Percentiles rank a stretch among this genome's conserved stretches.
These are phyloP conservation scores for Rhododendron mucronatum DNA, from an alignment of 148 eudicot species.

Conservation along the genomic window DNA sequence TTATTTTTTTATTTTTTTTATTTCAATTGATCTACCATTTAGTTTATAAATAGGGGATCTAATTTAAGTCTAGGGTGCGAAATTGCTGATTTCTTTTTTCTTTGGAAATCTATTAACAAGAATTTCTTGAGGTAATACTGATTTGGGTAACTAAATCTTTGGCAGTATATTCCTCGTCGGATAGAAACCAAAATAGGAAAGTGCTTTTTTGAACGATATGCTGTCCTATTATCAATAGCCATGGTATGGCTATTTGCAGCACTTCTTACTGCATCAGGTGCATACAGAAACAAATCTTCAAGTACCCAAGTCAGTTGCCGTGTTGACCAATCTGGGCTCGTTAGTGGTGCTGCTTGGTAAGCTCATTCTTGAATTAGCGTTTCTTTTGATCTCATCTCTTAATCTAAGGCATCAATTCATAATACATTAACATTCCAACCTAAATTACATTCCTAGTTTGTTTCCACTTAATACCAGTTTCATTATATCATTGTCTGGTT, in stretches of 20 bases:
- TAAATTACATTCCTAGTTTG: neutral
- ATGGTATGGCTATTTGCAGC: slow-evolving; percentile 76
- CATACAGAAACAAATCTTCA: slow-evolving; percentile 56
- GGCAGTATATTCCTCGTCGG: slow-evolving; percentile 62
- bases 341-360: slow-evolving; percentile 74
- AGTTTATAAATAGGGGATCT: neutral
- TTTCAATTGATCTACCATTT: neutral
- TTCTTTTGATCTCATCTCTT: neutral
- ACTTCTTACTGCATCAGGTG: slow-evolving; percentile 75
- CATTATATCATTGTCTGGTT: slow-evolving; percentile 1
- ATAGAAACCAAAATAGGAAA: slow-evolving; percentile 41
- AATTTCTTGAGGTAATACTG: neutral
- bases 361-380: slow-evolving; percentile 6
- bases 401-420: neutral
- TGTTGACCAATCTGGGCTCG: slow-evolving; percentile 78
- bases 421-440: neutral
- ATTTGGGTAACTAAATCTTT: slow-evolving; percentile 14
- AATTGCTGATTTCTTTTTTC: neutral
- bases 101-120: neutral
- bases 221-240: slow-evolving; percentile 50
- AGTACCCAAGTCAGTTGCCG: slow-evolving; percentile 70
- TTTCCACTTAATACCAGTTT: neutral
- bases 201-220: slow-evolving; percentile 55
- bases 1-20: too few species aligned
- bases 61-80: neutral